These are phyloP conservation scores for Neurospora africana DNA, from an alignment of 495 filamentous ascomycete genomes.

Conservation along the genomic window DNA sequence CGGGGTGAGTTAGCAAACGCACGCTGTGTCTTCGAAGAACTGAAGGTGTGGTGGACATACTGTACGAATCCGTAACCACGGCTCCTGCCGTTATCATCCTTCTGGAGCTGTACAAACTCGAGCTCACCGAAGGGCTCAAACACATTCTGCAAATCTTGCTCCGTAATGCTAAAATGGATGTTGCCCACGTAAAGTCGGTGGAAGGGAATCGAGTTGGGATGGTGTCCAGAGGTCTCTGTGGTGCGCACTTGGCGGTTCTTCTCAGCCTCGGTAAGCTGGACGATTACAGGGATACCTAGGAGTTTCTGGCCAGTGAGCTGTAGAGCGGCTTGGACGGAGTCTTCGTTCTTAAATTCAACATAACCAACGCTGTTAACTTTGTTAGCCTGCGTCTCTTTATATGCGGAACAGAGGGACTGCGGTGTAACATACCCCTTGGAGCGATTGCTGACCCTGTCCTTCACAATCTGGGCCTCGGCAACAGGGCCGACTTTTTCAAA, in stretches of 20 bases:
- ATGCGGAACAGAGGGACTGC: not conserved
- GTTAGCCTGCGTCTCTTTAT: slow-evolving; percentile 22
- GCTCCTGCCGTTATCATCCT: slow-evolving; percentile 83
- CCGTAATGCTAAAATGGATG: slow-evolving; percentile 99
- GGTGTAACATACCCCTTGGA: slow-evolving; percentile 76
- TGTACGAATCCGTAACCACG: slow-evolving; percentile 98
- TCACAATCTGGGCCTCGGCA: slow-evolving; percentile 98
- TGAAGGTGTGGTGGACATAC: slow-evolving; percentile 46
- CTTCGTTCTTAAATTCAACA: slow-evolving; percentile 96
- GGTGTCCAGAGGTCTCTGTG: slow-evolving; percentile 54
- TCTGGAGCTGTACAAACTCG: slow-evolving; percentile 94
- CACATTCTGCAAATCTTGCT: slow-evolving; percentile 88
- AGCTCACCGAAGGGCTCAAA: slow-evolving; percentile 98
- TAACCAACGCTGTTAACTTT: slow-evolving; percentile 72
- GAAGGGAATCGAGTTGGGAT: slow-evolving; percentile 73
- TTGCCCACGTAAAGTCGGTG: slow-evolving; percentile 99
- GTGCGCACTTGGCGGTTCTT: slow-evolving; percentile 96
- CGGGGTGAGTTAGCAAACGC: slow-evolving; percentile 22
- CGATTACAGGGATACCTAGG: slow-evolving; percentile 96
- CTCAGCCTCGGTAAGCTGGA: slow-evolving; percentile 95
- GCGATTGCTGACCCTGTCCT: slow-evolving; percentile 89
- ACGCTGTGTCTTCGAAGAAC: not conserved
- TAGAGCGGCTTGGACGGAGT: slow-evolving; percentile 85
- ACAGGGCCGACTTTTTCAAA: slow-evolving; percentile 96
- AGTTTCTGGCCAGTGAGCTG: slow-evolving; percentile 98